Conservation (phyloP, 192 early-diverging fungal genomes). For the Coemansia sp. region DNA sequence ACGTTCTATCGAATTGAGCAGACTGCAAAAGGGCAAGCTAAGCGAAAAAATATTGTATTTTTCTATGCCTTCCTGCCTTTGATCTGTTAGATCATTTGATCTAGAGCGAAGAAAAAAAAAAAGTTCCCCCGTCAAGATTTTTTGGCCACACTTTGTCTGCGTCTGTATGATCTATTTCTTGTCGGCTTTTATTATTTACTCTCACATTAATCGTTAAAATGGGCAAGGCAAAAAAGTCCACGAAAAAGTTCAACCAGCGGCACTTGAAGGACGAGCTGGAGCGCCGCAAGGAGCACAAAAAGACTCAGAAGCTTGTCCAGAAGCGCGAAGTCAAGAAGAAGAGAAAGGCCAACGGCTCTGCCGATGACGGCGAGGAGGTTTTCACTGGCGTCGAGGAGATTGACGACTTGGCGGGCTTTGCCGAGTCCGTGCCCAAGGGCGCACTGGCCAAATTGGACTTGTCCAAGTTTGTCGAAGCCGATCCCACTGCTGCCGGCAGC, state of each 20-base stretch:
- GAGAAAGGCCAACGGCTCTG: conserved; percentile 17
- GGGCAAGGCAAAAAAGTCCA: conserved; percentile 62
- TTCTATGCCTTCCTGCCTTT: background rate
- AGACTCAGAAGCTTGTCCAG: conserved; percentile 58
- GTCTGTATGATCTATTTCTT: background rate
- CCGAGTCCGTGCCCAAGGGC: conserved; percentile 37
- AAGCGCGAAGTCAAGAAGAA: conserved; percentile 62
- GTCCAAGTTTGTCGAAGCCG: conserved; percentile 43
- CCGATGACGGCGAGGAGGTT: conserved; percentile 18
- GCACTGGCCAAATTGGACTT: conserved; percentile 28
- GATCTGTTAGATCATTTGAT: background rate
- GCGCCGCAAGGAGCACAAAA: conserved; percentile 59
- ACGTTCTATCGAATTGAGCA: background rate
- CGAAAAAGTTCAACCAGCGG: conserved; percentile 78
- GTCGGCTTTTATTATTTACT: background rate
- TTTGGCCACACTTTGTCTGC: background rate
- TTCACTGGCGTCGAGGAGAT: conserved; percentile 50
- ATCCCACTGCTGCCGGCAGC: conserved; percentile 11
- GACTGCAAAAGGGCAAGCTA: background rate
- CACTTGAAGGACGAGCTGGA: conserved; percentile 68
- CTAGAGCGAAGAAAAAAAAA: conserved; percentile 7
- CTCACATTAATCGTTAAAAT: conserved; percentile 7
- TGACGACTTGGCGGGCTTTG: conserved; percentile 50
- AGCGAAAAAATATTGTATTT: background rate
- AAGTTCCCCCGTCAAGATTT: background rate